These are phyloP conservation scores for Yamadazyma jaroonii DNA, from an alignment of 1,139 yeast species.

Conservation along the genomic window DNA sequence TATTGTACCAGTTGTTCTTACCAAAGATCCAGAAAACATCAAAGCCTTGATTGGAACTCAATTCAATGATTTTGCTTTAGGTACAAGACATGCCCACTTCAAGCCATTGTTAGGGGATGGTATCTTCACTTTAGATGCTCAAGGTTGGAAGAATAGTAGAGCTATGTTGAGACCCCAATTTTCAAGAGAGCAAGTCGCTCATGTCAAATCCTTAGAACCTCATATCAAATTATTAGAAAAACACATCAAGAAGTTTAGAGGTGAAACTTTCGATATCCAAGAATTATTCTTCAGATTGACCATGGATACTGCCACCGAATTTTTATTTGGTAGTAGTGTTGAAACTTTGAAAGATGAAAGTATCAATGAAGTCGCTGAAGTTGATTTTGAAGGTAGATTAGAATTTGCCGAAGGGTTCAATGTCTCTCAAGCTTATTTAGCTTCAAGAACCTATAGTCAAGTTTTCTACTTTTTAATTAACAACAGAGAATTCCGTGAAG, in stretches of 20 bases:
- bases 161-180: slow-evolving; percentile 61
- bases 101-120: slow-evolving; percentile 53
- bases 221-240: slow-evolving; percentile 40
- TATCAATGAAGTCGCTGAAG: slow-evolving; percentile 46
- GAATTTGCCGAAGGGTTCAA: slow-evolving; percentile 28
- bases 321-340: slow-evolving; percentile 55
- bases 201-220: slow-evolving; percentile 46
- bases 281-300: slow-evolving; percentile 49
- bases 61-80: slow-evolving; percentile 52
- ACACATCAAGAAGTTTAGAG: slow-evolving; percentile 26
- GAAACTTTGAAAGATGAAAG: slow-evolving; percentile 43
- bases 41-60: slow-evolving; percentile 42
- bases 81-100: slow-evolving; percentile 43
- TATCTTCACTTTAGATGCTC: slow-evolving; percentile 54
- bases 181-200: slow-evolving; percentile 53
- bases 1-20: slow-evolving; percentile 34
- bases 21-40: slow-evolving; percentile 39
- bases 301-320: slow-evolving; percentile 58
- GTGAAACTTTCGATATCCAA: slow-evolving; percentile 45
- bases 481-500: slow-evolving; percentile 27
- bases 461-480: slow-evolving; percentile 27
- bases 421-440: slow-evolving; percentile 27
- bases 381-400: slow-evolving; percentile 20
- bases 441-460: slow-evolving; percentile 28
- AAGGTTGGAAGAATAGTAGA: slow-evolving; percentile 58